Evolutionary conservation across 2,329 filamentous ascomycete species (phyloP).

Genomic region (Elsinoe batatas): DNA sequence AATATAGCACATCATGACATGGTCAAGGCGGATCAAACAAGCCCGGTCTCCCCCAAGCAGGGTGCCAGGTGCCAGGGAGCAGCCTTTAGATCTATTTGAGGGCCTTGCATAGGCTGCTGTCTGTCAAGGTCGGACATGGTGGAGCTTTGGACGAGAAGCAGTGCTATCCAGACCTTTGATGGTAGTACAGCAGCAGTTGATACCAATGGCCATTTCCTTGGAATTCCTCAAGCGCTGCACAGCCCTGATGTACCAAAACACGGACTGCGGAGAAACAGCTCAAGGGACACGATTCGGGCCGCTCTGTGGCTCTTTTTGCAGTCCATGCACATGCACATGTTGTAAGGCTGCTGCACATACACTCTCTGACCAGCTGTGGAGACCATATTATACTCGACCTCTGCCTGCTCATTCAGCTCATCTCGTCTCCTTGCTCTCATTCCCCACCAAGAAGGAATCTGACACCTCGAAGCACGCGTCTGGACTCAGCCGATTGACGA

Average conservation of each 20-base stretch:
- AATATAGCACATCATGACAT: conserved; percentile 5
- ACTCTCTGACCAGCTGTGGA: neutral
- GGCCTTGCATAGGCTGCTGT: neutral
- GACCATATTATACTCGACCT: neutral
- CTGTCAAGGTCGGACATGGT: neutral
- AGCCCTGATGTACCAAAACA: neutral
- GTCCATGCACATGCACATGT: neutral
- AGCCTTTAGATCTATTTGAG: conserved; percentile 7
- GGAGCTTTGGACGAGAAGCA: neutral
- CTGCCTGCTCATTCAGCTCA: neutral
- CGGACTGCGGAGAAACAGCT: neutral
- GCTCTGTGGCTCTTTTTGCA: neutral
- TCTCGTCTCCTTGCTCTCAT: neutral
- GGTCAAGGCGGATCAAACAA: neutral
- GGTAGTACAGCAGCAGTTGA: too few species aligned
- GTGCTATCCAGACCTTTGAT: neutral
- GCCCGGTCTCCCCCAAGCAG: neutral
- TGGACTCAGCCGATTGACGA: neutral
- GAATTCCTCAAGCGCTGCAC: conserved; percentile 5
- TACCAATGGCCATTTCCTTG: too few species aligned
- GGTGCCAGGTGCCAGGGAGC: too few species aligned
- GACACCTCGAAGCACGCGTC: neutral
- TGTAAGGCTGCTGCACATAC: neutral
- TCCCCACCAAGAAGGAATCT: conserved; percentile 6
- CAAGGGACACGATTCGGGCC: conserved; percentile 6